Base-by-base conservation (phyloP, 495 filamentous ascomycete genomes). In the Annulohypoxylon bovei region DNA sequence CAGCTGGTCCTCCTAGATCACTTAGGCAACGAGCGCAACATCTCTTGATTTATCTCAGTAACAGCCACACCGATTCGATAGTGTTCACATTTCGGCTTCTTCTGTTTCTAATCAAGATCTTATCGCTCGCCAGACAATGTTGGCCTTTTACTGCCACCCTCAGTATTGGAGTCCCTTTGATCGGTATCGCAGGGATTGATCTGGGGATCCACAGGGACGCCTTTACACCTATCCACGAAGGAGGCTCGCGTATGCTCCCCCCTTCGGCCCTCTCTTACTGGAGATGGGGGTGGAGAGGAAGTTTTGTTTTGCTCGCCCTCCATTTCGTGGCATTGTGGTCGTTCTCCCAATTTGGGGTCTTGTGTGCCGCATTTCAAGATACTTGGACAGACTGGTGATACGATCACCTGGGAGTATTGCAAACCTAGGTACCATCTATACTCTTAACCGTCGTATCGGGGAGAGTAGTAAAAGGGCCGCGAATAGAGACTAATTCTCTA, bases 101-200 rank as follows among this genome's bases (percentile, higher is more conserved):
- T 7, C 54, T 82, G 12, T 80, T 85, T 23, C 73, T 74, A 1
- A 32, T 74, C 20, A 85, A 85, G 74, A 67, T 84, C 6, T 23
- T 76, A 22, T 80, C 79, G n/a, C 52, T 85, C 12, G 69, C 76
- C 4, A 79, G 76, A 61, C 53, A 70, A 7, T 85, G 83, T 54
- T 85, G 81, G 80, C 83, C 83, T 0, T 85, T 81, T 52, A 81
- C 75, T 46, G 71, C 76, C 14, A 78, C 59, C 23, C 62, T 78
- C 60, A 69, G 74, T 12, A 58, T 81, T 12, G 69, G 80, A 27
- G 68, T 60, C n/a, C 76, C 74, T 3, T 62, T 84, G 1, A 60
- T 84, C 25, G 71, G 67, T 3, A 56, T 83, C 40, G 82, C 81
- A 16, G 79, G 71, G 6, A 47, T 83, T 50, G 83, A 84, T 55